These are phyloP conservation scores for Wickerhamia fluorescens DNA, from an alignment of 805 yeast species.

Conservation along the genomic window DNA sequence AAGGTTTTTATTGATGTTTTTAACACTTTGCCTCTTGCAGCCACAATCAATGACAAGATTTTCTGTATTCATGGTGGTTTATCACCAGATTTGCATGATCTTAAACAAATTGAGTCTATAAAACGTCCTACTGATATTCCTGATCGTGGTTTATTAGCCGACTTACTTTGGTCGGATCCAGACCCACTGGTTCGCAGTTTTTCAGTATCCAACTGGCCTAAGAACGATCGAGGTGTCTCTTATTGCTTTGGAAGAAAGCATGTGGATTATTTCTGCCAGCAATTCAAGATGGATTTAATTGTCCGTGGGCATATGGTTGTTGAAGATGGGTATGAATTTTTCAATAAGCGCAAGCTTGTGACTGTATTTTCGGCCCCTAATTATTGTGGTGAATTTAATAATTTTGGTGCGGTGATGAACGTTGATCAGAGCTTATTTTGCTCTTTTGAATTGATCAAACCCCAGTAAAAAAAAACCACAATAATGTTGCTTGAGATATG, in stretches of 20 bases:
- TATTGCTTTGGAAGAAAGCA: conserved; percentile 70
- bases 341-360: conserved; percentile 64
- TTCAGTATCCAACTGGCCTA: conserved; percentile 55
- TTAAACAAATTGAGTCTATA: conserved; percentile 64
- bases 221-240: conserved; percentile 78
- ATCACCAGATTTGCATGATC: conserved; percentile 59
- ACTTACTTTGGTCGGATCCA: conserved; percentile 80
- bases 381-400: conserved; percentile 75
- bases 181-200: conserved; percentile 37
- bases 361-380: conserved; percentile 81
- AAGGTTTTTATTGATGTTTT: conserved; percentile 48
- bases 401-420: conserved; percentile 76
- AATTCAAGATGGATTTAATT: conserved; percentile 67
- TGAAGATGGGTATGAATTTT: conserved; percentile 82
- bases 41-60: conserved; percentile 50
- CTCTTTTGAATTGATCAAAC: conserved; percentile 64
- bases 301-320: conserved; percentile 88
- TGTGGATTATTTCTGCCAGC: conserved; percentile 60
- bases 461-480: too few species aligned
- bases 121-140: conserved; percentile 82
- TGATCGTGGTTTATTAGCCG: conserved; percentile 70
- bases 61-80: conserved; percentile 67
- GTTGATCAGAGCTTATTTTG: conserved; percentile 63
- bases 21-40: conserved; percentile 55
- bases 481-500: too few species aligned